Conservation (phyloP, 2,329 filamentous ascomycete species). For the Aspergillus vadensis region DNA sequence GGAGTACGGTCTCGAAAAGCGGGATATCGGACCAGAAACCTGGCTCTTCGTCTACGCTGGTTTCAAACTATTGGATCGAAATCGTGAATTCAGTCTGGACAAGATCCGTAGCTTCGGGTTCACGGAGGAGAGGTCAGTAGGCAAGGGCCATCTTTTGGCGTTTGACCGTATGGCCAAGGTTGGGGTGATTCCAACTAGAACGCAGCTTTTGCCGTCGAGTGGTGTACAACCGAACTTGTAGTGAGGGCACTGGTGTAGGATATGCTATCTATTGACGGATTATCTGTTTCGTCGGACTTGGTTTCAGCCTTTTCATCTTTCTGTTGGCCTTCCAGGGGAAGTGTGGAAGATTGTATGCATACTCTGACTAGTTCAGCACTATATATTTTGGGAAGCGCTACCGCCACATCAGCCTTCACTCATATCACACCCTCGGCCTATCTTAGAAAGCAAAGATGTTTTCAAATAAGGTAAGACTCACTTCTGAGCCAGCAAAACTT, state of each 20-base stretch:
- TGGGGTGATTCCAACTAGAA: slow-evolving; percentile 6
- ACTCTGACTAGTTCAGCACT: too few relatives aligned
- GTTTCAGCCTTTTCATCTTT: too few relatives aligned
- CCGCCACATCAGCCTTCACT: too few relatives aligned
- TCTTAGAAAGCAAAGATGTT: too few relatives aligned
- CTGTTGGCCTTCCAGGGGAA: too few relatives aligned
- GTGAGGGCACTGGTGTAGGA: not conserved
- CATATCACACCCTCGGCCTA: too few relatives aligned
- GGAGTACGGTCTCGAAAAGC: slow-evolving; percentile 19
- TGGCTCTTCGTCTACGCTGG: slow-evolving; percentile 23
- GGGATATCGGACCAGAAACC: slow-evolving; percentile 13
- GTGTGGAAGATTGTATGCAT: too few relatives aligned
- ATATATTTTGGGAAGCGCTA: too few relatives aligned
- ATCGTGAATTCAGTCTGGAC: slow-evolving; percentile 26
- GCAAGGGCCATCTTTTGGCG: slow-evolving; percentile 18
- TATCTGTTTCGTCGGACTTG: too few relatives aligned
- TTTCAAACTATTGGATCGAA: slow-evolving; percentile 19
- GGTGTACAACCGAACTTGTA: not conserved
- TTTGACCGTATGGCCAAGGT: slow-evolving; percentile 15
- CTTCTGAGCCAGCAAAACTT: too few relatives aligned
- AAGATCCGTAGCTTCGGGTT: slow-evolving; percentile 28
- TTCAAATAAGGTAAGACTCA: too few relatives aligned
- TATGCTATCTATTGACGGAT: too few relatives aligned
- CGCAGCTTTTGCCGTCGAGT: not conserved
- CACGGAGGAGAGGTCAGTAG: slow-evolving; percentile 24